These are phyloP conservation scores for Ustilago sp. DNA, from an alignment of 1,284 basidiomycete species.

Conservation along the genomic window DNA sequence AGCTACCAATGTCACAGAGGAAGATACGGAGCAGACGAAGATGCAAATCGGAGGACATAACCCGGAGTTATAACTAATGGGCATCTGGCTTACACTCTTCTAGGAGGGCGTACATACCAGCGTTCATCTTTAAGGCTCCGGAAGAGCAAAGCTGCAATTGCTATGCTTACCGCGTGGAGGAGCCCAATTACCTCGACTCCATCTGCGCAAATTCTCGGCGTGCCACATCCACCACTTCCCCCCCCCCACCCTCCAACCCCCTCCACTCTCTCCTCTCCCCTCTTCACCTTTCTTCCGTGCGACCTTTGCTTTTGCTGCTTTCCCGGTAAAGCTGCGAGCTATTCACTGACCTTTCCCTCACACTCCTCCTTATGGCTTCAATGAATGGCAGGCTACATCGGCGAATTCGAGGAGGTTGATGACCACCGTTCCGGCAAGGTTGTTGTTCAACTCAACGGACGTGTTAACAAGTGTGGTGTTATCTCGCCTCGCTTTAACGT, in stretches of 20 bases:
- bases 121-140: conserved; percentile 69
- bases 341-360: not conserved
- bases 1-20: too few relatives aligned
- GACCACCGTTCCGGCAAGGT: conserved; percentile 99
- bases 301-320: not conserved
- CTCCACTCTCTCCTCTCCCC: not conserved
- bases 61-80: conserved; percentile 69
- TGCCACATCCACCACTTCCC: conserved; percentile 36
- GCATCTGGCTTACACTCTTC: conserved; percentile 45
- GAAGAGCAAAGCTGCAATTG: conserved; percentile 59
- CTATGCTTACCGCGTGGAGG: conserved; percentile 56
- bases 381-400: conserved; percentile 85
- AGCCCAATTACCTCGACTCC: conserved; percentile 18
- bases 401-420: conserved; percentile 99
- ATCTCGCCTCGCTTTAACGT: conserved; percentile 99
- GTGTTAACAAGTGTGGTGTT: conserved; percentile 96
- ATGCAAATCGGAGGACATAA: not conserved
- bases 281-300: not conserved
- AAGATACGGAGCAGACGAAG: not conserved
- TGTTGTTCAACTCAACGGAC: conserved; percentile 97
- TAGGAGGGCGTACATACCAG: conserved; percentile 30
- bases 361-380: not conserved
- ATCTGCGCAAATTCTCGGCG: conserved; percentile 54
- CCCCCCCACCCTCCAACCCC: not conserved
- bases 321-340: not conserved